phyloP scores from a whole-genome alignment of 1,139 yeast species.

The Pneumocystis sp. region DNA sequence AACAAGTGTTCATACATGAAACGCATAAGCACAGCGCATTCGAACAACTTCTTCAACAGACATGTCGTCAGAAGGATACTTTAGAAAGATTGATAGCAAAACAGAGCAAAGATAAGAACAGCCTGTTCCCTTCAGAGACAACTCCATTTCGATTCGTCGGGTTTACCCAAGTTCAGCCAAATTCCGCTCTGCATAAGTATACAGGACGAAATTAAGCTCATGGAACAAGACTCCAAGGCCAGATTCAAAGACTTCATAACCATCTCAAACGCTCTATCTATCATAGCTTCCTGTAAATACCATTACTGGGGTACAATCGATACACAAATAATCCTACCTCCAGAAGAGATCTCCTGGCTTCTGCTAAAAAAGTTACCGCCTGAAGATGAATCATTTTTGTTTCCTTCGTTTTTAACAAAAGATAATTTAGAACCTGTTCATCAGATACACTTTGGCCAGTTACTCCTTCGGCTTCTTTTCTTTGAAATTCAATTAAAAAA shows the following conservation, averaged over 20 bases:
- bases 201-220: neutral
- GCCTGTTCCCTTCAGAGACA: neutral
- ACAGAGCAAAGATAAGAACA: neutral
- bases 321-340: neutral
- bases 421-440: slow-evolving; percentile 14
- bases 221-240: neutral
- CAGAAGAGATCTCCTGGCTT: slow-evolving; percentile 10
- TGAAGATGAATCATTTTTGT: slow-evolving; percentile 11
- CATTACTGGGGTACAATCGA: neutral
- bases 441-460: slow-evolving; percentile 24
- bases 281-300: neutral
- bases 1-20: neutral
- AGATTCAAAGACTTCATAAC: neutral
- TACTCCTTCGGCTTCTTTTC: slow-evolving; percentile 46
- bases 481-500: slow-evolving; percentile 63
- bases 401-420: slow-evolving; percentile 14
- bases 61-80: neutral
- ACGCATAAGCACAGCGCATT: slow-evolving; percentile 8
- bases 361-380: slow-evolving; percentile 13
- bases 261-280: neutral
- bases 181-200: neutral
- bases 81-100: neutral
- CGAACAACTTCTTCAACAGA: slow-evolving; percentile 1
- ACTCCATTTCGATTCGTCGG: neutral
- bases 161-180: neutral